Conservation (phyloP, 2,329 filamentous ascomycete genomes). For the Claviceps cyperi region DNA sequence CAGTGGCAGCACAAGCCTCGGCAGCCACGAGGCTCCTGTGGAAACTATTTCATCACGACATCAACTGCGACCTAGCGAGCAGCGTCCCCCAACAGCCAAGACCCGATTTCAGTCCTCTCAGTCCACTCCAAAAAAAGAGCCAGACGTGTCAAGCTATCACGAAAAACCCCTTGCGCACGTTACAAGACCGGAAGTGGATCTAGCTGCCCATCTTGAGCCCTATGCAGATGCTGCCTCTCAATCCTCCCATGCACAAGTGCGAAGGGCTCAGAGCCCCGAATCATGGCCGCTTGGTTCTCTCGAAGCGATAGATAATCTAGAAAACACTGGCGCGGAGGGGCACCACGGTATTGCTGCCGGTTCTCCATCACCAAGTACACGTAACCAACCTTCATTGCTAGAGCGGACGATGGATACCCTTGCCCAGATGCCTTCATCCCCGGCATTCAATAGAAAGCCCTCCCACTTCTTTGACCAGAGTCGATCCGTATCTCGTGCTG, state of each 20-base stretch:
- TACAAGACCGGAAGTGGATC: not conserved
- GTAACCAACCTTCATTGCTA: slow-evolving; percentile 45
- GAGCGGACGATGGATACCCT: slow-evolving; percentile 81
- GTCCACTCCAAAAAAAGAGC: slow-evolving; percentile 6
- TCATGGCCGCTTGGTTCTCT: not conserved
- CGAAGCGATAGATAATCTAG: not conserved
- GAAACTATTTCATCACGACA: slow-evolving; percentile 10
- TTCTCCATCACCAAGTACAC: slow-evolving; percentile 11
- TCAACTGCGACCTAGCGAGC: slow-evolving; percentile 9
- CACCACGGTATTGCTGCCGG: slow-evolving; percentile 7
- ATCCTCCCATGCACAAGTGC: not conserved
- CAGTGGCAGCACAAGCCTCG: slow-evolving; percentile 9
- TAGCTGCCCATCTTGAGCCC: not conserved
- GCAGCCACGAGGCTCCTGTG: slow-evolving; percentile 8
- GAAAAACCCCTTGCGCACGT: slow-evolving; percentile 4
- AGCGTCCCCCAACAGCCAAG: slow-evolving; percentile 2
- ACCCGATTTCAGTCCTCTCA: slow-evolving; percentile 7
- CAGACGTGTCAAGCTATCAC: slow-evolving; percentile 4
- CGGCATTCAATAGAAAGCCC: slow-evolving; percentile 48
- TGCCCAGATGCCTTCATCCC: slow-evolving; percentile 63
- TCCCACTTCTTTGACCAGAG: slow-evolving; percentile 60
- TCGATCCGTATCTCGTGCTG: slow-evolving; percentile 37
- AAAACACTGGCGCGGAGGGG: not conserved
- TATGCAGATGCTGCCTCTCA: not conserved
- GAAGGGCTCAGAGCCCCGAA: not conserved